Percentiles rank a stretch among this genome's conserved stretches.
These are phyloP conservation scores for Terana coerulea DNA, from an alignment of 768 basidiomycete species.

Conservation along the genomic window DNA sequence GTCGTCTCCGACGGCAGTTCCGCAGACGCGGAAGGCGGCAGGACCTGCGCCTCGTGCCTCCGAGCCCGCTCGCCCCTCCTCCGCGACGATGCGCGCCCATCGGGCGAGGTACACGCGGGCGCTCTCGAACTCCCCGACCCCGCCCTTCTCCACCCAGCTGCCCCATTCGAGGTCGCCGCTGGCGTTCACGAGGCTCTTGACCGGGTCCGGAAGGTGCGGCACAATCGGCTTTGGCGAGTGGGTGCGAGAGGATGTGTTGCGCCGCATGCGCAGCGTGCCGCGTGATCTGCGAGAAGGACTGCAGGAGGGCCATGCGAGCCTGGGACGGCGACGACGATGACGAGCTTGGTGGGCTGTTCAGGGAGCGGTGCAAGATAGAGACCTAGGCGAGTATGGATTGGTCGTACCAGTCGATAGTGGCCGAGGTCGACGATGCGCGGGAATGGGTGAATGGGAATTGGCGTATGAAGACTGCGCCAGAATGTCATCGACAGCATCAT, in stretches of 20 bases:
- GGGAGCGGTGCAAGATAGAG: conserved; percentile 82
- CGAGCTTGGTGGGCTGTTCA: conserved; percentile 50
- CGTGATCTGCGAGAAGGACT: conserved; percentile 92
- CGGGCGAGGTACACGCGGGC: conserved; percentile 94
- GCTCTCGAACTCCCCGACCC: conserved; percentile 94
- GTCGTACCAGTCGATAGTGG: conserved; percentile 46
- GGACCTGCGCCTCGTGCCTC: conserved; percentile 67
- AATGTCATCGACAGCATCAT: conserved; percentile 86
- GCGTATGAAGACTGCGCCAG: conserved; percentile 74
- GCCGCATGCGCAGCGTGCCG: conserved; percentile 90
- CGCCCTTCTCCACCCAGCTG: conserved; percentile 89
- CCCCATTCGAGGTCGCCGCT: conserved; percentile 93
- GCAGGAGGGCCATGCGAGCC: conserved; percentile 79
- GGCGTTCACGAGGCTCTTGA: conserved; percentile 83
- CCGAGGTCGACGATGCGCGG: conserved; percentile 74
- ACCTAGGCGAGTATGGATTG: conserved; percentile 60
- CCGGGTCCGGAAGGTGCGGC: conserved; percentile 93
- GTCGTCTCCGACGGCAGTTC: conserved; percentile 60
- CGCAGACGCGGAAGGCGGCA: conserved; percentile 51
- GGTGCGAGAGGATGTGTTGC: conserved; percentile 92
- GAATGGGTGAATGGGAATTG: conserved; percentile 77
- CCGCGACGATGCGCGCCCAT: conserved; percentile 97
- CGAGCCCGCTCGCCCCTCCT: conserved; percentile 94
- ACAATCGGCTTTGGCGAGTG: conserved; percentile 91
- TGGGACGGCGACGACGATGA: conserved; percentile 57